Evolutionary conservation across 1,139 yeast species (phyloP).

Genomic region (Blastobotrys indianensis): DNA sequence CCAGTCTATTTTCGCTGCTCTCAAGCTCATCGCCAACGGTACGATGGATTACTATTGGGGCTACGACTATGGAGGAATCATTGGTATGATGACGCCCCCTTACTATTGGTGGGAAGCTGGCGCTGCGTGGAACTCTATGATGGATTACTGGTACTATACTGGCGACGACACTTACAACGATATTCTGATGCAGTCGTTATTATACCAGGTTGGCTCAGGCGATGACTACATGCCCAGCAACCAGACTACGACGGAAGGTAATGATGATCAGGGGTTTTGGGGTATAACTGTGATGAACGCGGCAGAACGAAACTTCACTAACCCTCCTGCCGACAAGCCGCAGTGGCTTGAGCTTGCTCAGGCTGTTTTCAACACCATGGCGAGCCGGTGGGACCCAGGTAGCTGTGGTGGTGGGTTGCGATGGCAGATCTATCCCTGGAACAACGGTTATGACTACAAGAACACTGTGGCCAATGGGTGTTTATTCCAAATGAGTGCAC

Average conservation of each 20-base stretch:
- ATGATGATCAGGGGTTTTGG: constrained; percentile 98
- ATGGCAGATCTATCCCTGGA: constrained; percentile 95
- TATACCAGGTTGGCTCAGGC: constrained; percentile 72
- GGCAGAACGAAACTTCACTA: constrained; percentile 80
- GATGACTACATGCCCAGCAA: constrained; percentile 79
- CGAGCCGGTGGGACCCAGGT: constrained; percentile 70
- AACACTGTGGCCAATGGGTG: constrained; percentile 86
- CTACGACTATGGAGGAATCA: constrained; percentile 54
- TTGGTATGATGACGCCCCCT: constrained; percentile 80
- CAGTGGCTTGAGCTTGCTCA: constrained; percentile 70
- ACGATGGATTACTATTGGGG: constrained; percentile 84
- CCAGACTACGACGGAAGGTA: constrained; percentile 91
- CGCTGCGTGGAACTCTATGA: constrained; percentile 86
- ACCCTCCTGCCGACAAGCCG: constrained; percentile 52
- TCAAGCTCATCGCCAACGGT: constrained; percentile 60
- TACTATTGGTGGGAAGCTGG: constrained; percentile 99
- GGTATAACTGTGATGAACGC: constrained; percentile 92
- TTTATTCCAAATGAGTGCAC: constrained; percentile 76
- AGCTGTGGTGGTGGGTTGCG: constrained; percentile 82
- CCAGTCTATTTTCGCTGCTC: constrained; percentile 35
- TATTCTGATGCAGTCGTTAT: constrained; percentile 53
- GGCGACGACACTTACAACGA: constrained; percentile 63
- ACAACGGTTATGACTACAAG: constrained; percentile 84
- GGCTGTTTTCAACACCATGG: constrained; percentile 86
- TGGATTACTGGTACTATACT: constrained; percentile 70